These are phyloP conservation scores for Arabidopsis suecica DNA, from an alignment of 345 rosid genomes.

Conservation along the genomic window DNA sequence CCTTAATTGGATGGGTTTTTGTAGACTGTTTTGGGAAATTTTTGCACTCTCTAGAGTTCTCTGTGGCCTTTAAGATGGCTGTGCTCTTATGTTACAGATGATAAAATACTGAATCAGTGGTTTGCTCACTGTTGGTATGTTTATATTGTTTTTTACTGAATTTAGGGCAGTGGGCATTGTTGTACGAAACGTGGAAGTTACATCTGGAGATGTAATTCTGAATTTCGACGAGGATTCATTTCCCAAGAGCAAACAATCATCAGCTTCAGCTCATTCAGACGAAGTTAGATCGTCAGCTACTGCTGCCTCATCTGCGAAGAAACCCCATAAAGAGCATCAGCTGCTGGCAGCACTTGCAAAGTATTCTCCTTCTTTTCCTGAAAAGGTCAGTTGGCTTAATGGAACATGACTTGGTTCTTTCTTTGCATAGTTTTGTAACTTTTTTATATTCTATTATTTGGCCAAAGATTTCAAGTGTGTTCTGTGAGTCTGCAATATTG, in stretches of 20 bases:
- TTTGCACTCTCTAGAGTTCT: slow-evolving; percentile 21
- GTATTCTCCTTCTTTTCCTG: slow-evolving; percentile 73
- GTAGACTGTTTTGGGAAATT: slow-evolving; percentile 11
- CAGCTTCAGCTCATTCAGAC: slow-evolving; percentile 51
- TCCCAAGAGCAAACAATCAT: slow-evolving; percentile 58
- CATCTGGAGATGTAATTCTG: slow-evolving; percentile 71
- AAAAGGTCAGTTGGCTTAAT: slow-evolving; percentile 66
- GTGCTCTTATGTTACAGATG: slow-evolving; percentile 16
- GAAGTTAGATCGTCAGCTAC: slow-evolving; percentile 41
- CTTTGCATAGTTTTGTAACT: neutral
- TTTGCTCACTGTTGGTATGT: slow-evolving; percentile 24
- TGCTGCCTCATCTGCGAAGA: slow-evolving; percentile 50
- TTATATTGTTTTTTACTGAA: slow-evolving; percentile 25
- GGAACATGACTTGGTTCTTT: slow-evolving; percentile 9
- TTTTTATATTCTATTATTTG: neutral
- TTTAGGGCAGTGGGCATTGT: slow-evolving; percentile 83
- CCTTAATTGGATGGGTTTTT: neutral
- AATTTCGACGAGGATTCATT: slow-evolving; percentile 77
- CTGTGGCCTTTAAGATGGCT: slow-evolving; percentile 6
- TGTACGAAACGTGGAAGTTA: slow-evolving; percentile 66
- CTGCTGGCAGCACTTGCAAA: slow-evolving; percentile 60
- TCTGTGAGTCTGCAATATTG: slow-evolving; percentile 13
- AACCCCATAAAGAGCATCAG: slow-evolving; percentile 55
- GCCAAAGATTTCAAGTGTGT: slow-evolving; percentile 4
- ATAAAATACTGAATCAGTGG: neutral